Evolutionary conservation across 305 asterid genomes (phyloP).

Genomic region (Petunia hybrid): DNA sequence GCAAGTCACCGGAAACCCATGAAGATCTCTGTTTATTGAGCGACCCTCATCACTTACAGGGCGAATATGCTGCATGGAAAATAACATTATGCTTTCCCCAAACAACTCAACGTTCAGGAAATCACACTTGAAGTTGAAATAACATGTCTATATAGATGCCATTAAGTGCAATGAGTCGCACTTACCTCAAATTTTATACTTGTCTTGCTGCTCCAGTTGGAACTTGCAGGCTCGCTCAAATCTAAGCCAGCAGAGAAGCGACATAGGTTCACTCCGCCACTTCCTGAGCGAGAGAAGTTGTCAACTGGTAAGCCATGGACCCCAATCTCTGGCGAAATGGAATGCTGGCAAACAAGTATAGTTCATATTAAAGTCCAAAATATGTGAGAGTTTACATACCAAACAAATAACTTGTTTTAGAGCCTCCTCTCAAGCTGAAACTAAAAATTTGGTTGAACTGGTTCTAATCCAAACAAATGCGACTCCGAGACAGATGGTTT

Average conservation of each 20-base stretch:
- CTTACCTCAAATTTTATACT: slow-evolving; percentile 86
- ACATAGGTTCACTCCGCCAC: slow-evolving; percentile 88
- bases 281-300: slow-evolving; percentile 83
- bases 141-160: slow-evolving; percentile 30
- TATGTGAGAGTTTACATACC: slow-evolving; percentile 19
- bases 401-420: neutral
- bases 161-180: slow-evolving; percentile 35
- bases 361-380: slow-evolving; percentile 35
- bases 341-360: slow-evolving; percentile 68
- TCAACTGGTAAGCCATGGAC: slow-evolving; percentile 85
- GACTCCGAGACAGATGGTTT: neutral
- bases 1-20: slow-evolving; percentile 95
- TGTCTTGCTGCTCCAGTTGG: slow-evolving; percentile 96
- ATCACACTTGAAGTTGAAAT: slow-evolving; percentile 7
- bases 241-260: slow-evolving; percentile 91
- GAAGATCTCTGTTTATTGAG: slow-evolving; percentile 77
- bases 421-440: neutral
- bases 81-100: slow-evolving; percentile 18
- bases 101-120: neutral
- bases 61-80: slow-evolving; percentile 68
- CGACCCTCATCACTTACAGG: slow-evolving; percentile 88
- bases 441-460: neutral
- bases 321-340: slow-evolving; percentile 86
- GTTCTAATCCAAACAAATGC: neutral
- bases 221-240: slow-evolving; percentile 91